Conservation (phyloP, 306 rosid species). For the Ceratonia siliqua region DNA sequence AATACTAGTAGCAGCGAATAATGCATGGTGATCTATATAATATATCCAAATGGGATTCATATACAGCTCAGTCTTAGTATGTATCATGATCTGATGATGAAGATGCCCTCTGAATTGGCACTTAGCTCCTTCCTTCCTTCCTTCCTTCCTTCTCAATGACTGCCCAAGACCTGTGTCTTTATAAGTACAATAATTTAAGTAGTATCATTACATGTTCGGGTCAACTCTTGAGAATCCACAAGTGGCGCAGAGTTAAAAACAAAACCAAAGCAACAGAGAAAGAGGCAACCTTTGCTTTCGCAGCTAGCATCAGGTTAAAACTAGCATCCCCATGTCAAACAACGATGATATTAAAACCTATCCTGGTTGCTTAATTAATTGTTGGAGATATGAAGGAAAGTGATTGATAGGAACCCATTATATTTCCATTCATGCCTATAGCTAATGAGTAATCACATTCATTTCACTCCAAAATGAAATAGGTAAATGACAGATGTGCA, state of each 20-base stretch:
- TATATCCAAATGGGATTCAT: not conserved
- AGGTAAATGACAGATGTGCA: not conserved
- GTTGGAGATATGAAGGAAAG: not conserved
- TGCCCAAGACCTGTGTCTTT: not conserved
- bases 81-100: not conserved
- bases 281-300: not conserved
- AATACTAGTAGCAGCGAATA: too few species aligned
- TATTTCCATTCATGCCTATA: too few species aligned
- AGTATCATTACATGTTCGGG: not conserved
- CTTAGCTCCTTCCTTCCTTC: not conserved
- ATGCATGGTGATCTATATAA: too few species aligned
- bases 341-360: too few species aligned
- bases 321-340: too few species aligned
- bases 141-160: not conserved
- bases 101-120: not conserved
- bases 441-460: too few species aligned
- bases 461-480: too few species aligned
- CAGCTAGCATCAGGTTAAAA: too few species aligned
- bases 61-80: not conserved
- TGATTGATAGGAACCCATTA: too few species aligned
- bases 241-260: not conserved
- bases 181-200: not conserved
- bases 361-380: too few species aligned
- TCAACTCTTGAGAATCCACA: not conserved
- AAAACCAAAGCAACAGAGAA: not conserved